These are phyloP conservation scores for Rhinocladiella mackenziei DNA, from an alignment of 2,329 filamentous ascomycete species.

Conservation along the genomic window DNA sequence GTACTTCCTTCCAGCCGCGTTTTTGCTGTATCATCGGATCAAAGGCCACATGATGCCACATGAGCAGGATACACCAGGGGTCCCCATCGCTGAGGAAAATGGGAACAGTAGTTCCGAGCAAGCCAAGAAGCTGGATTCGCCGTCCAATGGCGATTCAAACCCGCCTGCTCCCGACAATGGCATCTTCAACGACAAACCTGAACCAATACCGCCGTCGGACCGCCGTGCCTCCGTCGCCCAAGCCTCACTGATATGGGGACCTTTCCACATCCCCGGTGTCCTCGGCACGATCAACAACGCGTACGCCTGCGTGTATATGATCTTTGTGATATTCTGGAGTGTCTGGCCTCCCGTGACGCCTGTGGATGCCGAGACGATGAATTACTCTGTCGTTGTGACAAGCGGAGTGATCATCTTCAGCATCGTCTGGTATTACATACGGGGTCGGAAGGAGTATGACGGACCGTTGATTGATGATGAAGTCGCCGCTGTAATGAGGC, in stretches of 20 bases:
- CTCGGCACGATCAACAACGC: constrained; percentile 53
- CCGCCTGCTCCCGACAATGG: neutral
- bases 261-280: constrained; percentile 51
- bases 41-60: constrained; percentile 39
- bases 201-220: neutral
- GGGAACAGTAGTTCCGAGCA: neutral
- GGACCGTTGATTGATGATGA: constrained; percentile 42
- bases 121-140: constrained; percentile 3
- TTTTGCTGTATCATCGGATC: constrained; percentile 36
- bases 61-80: constrained; percentile 25
- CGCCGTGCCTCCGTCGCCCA: constrained; percentile 26
- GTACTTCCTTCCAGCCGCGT: constrained; percentile 34
- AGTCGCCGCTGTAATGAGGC: constrained; percentile 21
- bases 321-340: constrained; percentile 55
- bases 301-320: constrained; percentile 51
- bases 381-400: constrained; percentile 48
- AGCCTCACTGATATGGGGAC: constrained; percentile 50
- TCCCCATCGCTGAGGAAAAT: constrained; percentile 11
- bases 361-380: constrained; percentile 41
- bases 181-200: neutral
- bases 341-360: constrained; percentile 46
- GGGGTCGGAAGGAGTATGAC: constrained; percentile 44
- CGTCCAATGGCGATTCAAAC: constrained; percentile 23
- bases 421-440: constrained; percentile 45
- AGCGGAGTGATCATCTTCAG: constrained; percentile 44